Evolutionary conservation across 768 basidiomycete genomes (phyloP).

Genomic region (Tylopilus cervinicoccineus): DNA sequence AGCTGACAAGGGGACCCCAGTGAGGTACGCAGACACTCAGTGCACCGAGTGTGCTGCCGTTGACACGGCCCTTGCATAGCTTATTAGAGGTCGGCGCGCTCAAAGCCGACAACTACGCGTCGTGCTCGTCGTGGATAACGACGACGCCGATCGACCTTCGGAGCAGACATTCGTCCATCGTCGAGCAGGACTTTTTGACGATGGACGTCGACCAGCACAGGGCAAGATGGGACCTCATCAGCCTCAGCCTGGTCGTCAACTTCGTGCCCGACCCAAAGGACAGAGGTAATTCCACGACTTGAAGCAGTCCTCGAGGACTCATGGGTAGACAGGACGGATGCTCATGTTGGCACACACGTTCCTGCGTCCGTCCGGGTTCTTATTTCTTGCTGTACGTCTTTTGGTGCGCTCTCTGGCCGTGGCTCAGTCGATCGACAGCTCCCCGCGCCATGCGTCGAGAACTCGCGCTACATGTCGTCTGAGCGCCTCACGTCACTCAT

Average conservation of each 20-base stretch:
- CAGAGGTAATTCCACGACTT: slow-evolving; percentile 50
- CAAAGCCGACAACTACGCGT: slow-evolving; percentile 73
- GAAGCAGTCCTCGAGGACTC: slow-evolving; percentile 2
- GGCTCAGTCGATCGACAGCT: slow-evolving; percentile 45
- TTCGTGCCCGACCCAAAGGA: slow-evolving; percentile 75
- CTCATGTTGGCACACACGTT: slow-evolving; percentile 56
- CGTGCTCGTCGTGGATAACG: slow-evolving; percentile 67
- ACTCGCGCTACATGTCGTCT: slow-evolving; percentile 78
- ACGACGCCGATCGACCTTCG: slow-evolving; percentile 77
- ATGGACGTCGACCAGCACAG: slow-evolving; percentile 49
- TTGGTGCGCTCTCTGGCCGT: background rate
- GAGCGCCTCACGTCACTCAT: slow-evolving; percentile 56
- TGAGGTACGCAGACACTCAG: slow-evolving; percentile 30
- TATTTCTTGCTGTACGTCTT: slow-evolving; percentile 67
- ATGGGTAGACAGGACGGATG: slow-evolving; percentile 57
- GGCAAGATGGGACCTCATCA: slow-evolving; percentile 72
- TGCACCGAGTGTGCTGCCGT: background rate
- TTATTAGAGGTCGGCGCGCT: slow-evolving; percentile 89
- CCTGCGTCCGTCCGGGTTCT: slow-evolving; percentile 48
- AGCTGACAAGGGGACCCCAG: slow-evolving; percentile 23
- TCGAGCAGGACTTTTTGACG: slow-evolving; percentile 82
- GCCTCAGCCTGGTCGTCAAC: slow-evolving; percentile 86
- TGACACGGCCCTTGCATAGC: slow-evolving; percentile 37
- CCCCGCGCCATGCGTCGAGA: slow-evolving; percentile 78
- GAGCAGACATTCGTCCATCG: slow-evolving; percentile 75